Conservation (phyloP, 2,329 filamentous ascomycete genomes). For the Pseudogymnoascus verrucosus region DNA sequence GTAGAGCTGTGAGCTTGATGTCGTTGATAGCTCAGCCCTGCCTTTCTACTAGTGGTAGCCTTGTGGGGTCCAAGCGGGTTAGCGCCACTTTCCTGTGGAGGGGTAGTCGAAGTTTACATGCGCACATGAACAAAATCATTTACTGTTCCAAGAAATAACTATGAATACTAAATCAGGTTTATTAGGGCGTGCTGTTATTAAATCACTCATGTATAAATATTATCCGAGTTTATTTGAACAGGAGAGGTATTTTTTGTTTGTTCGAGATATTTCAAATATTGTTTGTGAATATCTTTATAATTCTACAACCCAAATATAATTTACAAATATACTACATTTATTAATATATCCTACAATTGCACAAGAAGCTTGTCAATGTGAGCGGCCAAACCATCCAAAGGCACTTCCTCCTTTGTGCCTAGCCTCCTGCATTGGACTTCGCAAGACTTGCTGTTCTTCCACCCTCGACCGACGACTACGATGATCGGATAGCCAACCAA, state of each 20-base stretch:
- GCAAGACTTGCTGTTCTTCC: constrained; percentile 34
- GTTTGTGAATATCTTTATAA: not conserved
- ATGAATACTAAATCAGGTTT: not conserved
- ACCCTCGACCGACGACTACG: constrained; percentile 67
- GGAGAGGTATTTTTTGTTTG: not conserved
- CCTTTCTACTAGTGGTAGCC: constrained; percentile 7
- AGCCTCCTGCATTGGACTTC: constrained; percentile 28
- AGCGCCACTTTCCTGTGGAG: not conserved
- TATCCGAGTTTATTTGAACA: not conserved
- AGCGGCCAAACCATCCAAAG: constrained; percentile 15
- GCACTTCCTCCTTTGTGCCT: constrained; percentile 18
- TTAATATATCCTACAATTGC: constrained; percentile 7
- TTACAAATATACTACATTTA: not conserved
- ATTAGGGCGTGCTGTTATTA: not conserved
- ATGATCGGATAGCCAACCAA: constrained; percentile 80
- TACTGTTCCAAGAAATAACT: not conserved
- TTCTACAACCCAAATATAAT: not conserved
- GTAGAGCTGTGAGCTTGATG: not conserved
- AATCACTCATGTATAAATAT: not conserved
- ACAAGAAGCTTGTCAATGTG: constrained; percentile 11
- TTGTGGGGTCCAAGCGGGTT: constrained; percentile 4
- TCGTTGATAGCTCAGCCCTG: constrained; percentile 9
- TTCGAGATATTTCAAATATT: not conserved
- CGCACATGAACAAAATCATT: not conserved
- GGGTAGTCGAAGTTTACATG: not conserved